Evolutionary conservation across 2,329 filamentous ascomycete species (phyloP).

Genomic region (Exophiala lecanii-corni): DNA sequence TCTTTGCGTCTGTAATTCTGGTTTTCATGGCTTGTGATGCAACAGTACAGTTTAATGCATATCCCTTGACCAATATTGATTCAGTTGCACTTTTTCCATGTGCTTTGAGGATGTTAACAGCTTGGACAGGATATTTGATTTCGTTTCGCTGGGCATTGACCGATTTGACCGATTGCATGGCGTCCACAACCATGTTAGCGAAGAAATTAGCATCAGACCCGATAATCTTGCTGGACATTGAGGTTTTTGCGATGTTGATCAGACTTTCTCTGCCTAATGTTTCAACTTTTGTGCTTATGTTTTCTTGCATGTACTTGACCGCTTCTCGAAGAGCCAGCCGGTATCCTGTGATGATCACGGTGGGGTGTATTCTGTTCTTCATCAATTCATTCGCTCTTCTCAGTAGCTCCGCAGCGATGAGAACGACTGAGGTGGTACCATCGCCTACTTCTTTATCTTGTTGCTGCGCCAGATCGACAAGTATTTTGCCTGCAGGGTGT

Average conservation of each 20-base stretch:
- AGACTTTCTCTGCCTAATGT: conserved; percentile 84
- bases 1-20: conserved; percentile 86
- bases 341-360: conserved; percentile 98
- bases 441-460: conserved; percentile 99
- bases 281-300: conserved; percentile 94
- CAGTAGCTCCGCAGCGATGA: conserved; percentile 93
- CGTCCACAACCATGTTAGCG: conserved; percentile 93
- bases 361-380: conserved; percentile 99
- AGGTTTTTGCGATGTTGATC: conserved; percentile 93
- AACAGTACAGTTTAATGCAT: conserved; percentile 97
- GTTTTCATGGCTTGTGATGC: conserved; percentile 98
- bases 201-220: conserved; percentile 95
- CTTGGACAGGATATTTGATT: conserved; percentile 96
- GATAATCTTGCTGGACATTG: conserved; percentile 99
- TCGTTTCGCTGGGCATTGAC: conserved; percentile 79
- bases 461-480: conserved; percentile 95
- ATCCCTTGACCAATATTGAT: conserved; percentile 88
- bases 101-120: conserved; percentile 96
- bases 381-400: conserved; percentile 94
- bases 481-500: conserved; percentile 95
- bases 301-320: conserved; percentile 98
- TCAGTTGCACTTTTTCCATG: conserved; percentile 90
- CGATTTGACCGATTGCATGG: conserved; percentile 89
- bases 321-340: conserved; percentile 90
- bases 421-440: conserved; percentile 94